Evolutionary conservation across 2,329 filamentous ascomycete species (phyloP), one percentile per base, ranked within the genome.

Genomic region (Talaromyces pinophilus): DNA sequence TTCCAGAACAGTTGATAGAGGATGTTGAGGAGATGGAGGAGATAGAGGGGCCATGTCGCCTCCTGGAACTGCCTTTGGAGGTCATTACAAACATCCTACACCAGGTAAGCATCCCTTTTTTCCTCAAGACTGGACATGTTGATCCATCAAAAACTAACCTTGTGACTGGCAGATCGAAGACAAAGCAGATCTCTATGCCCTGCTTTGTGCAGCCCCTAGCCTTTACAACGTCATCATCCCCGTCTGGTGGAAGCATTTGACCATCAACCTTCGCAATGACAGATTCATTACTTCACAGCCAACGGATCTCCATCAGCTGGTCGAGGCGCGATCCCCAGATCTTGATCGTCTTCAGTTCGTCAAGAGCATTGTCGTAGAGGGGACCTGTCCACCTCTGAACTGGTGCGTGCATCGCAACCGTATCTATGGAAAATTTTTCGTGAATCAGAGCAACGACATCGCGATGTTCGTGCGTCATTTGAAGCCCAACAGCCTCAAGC

Each of bases 1-100:
- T 57, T 13, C 30, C 28, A 33, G 17, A 55, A n/a, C 25, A 52
- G 22, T 28, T n/a, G 28, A 22, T 38, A 5, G 35, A 38, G 35
- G 35, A 15, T 38, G 35, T 52, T 6, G 19, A 44, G 2, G 42
- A 44, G n/a, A 44, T n/a, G 8, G 40, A 42, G 5, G 40, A 42
- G 40, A 7, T 30, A 30, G 7, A 33, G 7, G 50, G 1, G n/a
- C 54, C 54, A 25, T 57, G 48, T 25, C 40, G n/a, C 15, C 50
- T 63, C 10, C 25, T 64, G 40, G 28, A 22, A 25, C 28, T 64
- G 7, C 62, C 62, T 35, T 40, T 59, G n/a, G 62, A 64, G 40
- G 30, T 64, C 62, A 30, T 64, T 40, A n/a, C 25, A 15, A 64
- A 38, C 15, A 46, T 64, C 25, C 11, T 64, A 28, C 22, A 64